A percentile compares a stretch with the other conserved stretches of the same genome.
Conservation (phyloP, 176 grass and related monocot species). For the Phoenix dactylifera region DNA sequence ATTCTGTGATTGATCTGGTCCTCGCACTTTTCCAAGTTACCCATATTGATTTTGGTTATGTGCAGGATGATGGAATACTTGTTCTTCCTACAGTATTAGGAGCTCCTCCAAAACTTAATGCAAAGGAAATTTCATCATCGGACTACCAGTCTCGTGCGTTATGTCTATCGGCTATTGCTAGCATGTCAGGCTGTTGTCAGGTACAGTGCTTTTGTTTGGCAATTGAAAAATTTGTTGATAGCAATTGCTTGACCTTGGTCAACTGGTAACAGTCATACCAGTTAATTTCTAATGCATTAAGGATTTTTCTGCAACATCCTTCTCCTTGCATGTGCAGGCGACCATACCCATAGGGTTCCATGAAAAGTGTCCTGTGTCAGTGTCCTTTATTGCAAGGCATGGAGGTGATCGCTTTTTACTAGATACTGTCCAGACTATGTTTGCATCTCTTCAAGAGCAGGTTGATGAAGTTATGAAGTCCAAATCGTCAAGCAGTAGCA, state of each 20-base stretch:
- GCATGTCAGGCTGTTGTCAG: conserved; percentile 98
- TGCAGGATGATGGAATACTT: conserved; percentile 93
- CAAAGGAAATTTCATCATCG: conserved; percentile 63
- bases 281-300: too few species aligned
- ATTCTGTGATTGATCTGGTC: too few species aligned
- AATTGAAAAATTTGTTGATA: not conserved
- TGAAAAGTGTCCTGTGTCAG: conserved; percentile 81
- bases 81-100: conserved; percentile 82
- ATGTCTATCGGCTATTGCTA: conserved; percentile 63
- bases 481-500: conserved; percentile 55
- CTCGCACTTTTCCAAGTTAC: too few species aligned
- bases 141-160: conserved; percentile 50
- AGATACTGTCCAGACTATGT: conserved; percentile 61
- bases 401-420: conserved; percentile 79
- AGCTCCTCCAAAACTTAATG: conserved; percentile 73
- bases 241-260: conserved; percentile 2
- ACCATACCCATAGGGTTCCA: conserved; percentile 58
- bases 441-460: conserved; percentile 74
- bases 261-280: too few species aligned
- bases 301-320: too few species aligned
- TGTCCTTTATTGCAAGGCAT: conserved; percentile 81
- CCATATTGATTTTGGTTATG: conserved; percentile 10
- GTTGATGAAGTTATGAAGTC: conserved; percentile 50
- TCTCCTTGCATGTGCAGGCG: conserved; percentile 33
- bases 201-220: conserved; percentile 30